Conservation (phyloP, 2,329 filamentous ascomycete genomes). For the Scytalidium lignicola region DNA sequence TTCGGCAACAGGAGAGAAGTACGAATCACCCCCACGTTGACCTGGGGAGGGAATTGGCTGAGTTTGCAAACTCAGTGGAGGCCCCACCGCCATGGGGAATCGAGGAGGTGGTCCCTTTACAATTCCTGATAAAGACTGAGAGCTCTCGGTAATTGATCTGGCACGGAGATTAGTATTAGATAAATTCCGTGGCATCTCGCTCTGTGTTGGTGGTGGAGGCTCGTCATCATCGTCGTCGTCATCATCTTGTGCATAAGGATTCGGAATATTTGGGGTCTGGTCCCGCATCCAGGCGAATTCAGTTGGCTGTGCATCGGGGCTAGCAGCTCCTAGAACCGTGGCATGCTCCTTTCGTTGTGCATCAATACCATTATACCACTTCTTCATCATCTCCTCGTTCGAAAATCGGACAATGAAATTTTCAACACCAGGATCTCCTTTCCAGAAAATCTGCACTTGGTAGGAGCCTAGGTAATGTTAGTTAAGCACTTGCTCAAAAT, state of each 20-base stretch:
- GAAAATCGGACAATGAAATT: constrained; percentile 93
- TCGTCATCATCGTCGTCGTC: constrained; percentile 60
- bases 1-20: constrained; percentile 85
- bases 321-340: constrained; percentile 42
- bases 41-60: constrained; percentile 35
- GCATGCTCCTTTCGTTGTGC: constrained; percentile 63
- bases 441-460: constrained; percentile 98
- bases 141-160: constrained; percentile 71
- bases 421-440: constrained; percentile 89
- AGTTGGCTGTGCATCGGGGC: constrained; percentile 35
- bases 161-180: constrained; percentile 72
- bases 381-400: constrained; percentile 88
- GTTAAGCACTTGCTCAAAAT: constrained; percentile 6
- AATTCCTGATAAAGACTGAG: constrained; percentile 51
- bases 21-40: constrained; percentile 56
- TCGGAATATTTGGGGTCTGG: constrained; percentile 63
- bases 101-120: constrained; percentile 61
- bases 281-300: constrained; percentile 78
- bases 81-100: constrained; percentile 56
- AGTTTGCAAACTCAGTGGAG: constrained; percentile 66
- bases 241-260: constrained; percentile 69
- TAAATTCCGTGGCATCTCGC: constrained; percentile 59
- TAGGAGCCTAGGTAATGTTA: constrained; percentile 65
- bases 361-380: constrained; percentile 80
- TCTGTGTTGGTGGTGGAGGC: constrained; percentile 34